Evolutionary conservation across 2,329 filamentous ascomycete species (phyloP).

Genomic region (Incumbomyces lentus): DNA sequence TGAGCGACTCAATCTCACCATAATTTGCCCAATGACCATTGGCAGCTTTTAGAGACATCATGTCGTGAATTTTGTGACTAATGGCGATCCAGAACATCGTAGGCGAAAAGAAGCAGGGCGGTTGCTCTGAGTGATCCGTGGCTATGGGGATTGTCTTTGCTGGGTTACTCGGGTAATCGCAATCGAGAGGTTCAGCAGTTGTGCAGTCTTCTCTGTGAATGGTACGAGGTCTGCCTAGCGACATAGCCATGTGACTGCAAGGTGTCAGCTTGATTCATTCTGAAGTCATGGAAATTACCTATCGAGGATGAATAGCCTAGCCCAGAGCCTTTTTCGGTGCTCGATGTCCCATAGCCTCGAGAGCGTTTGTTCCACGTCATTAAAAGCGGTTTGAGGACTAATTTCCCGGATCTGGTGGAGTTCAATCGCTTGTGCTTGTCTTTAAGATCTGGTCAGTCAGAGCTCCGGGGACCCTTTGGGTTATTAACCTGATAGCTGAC

Average conservation of each 20-base stretch:
- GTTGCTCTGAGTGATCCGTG: not conserved
- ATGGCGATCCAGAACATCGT: conserved; percentile 3
- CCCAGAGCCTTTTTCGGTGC: conserved; percentile 5
- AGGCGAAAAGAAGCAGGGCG: not conserved
- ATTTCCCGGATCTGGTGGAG: conserved; percentile 6
- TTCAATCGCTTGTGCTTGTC: conserved; percentile 10
- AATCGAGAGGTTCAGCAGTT: conserved; percentile 3
- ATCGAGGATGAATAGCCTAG: conserved; percentile 6
- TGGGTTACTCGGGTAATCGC: conserved; percentile 2
- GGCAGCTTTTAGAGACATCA: conserved; percentile 3
- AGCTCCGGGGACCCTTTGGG: not conserved
- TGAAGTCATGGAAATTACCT: not conserved
- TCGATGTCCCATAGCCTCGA: conserved; percentile 3
- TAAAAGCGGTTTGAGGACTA: not conserved
- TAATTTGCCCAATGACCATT: not conserved
- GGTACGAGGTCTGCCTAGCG: conserved; percentile 3
- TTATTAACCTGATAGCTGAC: conserved; percentile 4
- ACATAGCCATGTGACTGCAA: conserved; percentile 1
- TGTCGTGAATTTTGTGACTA: conserved; percentile 6
- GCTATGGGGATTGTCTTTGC: not conserved
- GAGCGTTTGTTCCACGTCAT: not conserved
- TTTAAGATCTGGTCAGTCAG: not conserved
- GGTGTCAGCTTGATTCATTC: not conserved
- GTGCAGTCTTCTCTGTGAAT: conserved; percentile 8
- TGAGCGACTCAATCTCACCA: not conserved